Conservation (phyloP, 768 basidiomycete genomes). For the Lactarius psammicola region DNA sequence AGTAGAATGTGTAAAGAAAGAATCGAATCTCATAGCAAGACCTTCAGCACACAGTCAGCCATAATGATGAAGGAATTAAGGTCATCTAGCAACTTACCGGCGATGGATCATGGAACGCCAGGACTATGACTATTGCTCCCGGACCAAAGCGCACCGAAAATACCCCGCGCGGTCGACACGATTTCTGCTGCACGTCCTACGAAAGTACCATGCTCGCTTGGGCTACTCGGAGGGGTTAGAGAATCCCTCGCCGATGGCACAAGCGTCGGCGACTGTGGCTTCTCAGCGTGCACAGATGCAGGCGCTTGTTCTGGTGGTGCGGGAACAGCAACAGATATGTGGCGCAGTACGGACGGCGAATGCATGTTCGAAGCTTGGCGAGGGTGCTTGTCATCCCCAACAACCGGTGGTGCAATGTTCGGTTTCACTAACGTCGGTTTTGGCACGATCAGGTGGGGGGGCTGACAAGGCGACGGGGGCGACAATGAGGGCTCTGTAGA, state of each 20-base stretch:
- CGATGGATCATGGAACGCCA: slow-evolving; percentile 10
- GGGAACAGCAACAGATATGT: slow-evolving; percentile 12
- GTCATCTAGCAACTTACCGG: background rate
- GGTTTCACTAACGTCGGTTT: slow-evolving; percentile 11
- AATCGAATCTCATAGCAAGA: background rate
- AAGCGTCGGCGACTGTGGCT: slow-evolving; percentile 5
- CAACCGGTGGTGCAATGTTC: background rate
- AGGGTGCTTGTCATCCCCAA: slow-evolving; percentile 15
- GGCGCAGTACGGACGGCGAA: slow-evolving; percentile 24
- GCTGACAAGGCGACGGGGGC: background rate
- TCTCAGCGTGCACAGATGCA: slow-evolving; percentile 18
- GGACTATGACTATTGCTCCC: slow-evolving; percentile 27
- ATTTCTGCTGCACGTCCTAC: slow-evolving; percentile 72
- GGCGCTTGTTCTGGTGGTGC: slow-evolving; percentile 19
- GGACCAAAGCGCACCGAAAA: slow-evolving; percentile 63
- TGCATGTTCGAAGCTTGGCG: slow-evolving; percentile 24
- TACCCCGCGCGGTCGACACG: slow-evolving; percentile 75
- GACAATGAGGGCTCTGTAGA: background rate
- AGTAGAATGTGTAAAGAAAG: slow-evolving; percentile 15
- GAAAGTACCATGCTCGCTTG: slow-evolving; percentile 37
- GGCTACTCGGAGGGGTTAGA: slow-evolving; percentile 33
- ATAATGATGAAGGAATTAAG: background rate
- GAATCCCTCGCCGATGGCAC: slow-evolving; percentile 29
- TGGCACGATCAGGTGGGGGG: background rate
- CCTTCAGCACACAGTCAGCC: slow-evolving; percentile 1